These are phyloP conservation scores for Aureobasidium sp. DNA, from an alignment of 2,329 filamentous ascomycete species.

Conservation along the genomic window DNA sequence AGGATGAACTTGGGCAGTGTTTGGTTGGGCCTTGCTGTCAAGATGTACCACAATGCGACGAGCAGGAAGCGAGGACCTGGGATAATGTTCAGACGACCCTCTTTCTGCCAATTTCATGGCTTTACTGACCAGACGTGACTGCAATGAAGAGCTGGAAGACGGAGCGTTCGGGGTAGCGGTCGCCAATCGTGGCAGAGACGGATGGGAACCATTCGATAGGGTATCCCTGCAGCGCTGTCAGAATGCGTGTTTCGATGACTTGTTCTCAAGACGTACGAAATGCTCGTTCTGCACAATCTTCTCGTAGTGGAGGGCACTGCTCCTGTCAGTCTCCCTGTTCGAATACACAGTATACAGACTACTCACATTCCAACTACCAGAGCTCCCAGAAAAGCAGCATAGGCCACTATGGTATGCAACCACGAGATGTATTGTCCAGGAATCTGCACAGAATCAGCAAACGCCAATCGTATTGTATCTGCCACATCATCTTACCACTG, in stretches of 20 bases:
- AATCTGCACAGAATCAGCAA: slow-evolving; percentile 38
- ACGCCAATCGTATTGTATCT: background rate
- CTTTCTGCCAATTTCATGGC: background rate
- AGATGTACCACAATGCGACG: slow-evolving; percentile 83
- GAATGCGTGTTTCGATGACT: background rate
- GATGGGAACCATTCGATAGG: slow-evolving; percentile 36
- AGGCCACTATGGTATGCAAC: slow-evolving; percentile 76
- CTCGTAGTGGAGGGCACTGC: slow-evolving; percentile 71
- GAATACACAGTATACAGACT: background rate
- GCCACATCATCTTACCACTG: slow-evolving; percentile 42
- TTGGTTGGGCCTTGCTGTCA: slow-evolving; percentile 70
- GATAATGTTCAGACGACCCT: slow-evolving; percentile 5
- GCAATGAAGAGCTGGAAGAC: slow-evolving; percentile 98
- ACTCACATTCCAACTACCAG: slow-evolving; percentile 62
- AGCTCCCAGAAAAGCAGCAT: slow-evolving; percentile 79
- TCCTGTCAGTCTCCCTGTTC: slow-evolving; percentile 18
- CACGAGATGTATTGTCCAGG: slow-evolving; percentile 88
- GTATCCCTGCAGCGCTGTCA: slow-evolving; percentile 52
- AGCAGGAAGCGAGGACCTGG: slow-evolving; percentile 82
- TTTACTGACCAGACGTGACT: slow-evolving; percentile 67
- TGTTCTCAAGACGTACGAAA: slow-evolving; percentile 47
- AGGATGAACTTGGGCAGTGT: slow-evolving; percentile 76
- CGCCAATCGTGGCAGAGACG: slow-evolving; percentile 84
- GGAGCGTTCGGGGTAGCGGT: slow-evolving; percentile 91
- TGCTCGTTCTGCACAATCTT: slow-evolving; percentile 98